These are phyloP conservation scores for Leptoxyphium fumago DNA, from an alignment of 2,329 filamentous ascomycete genomes.

Conservation along the genomic window DNA sequence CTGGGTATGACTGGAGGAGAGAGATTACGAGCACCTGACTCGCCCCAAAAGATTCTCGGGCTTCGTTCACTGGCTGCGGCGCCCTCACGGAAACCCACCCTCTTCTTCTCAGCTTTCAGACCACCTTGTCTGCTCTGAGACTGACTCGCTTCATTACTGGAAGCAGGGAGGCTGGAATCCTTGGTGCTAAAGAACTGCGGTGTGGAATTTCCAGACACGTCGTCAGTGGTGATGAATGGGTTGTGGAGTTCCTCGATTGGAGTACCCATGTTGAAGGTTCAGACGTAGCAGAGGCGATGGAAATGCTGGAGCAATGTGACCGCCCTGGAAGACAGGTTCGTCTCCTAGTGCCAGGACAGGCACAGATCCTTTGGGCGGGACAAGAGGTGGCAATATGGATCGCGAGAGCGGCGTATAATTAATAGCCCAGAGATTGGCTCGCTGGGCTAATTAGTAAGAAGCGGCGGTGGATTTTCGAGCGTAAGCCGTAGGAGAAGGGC, in stretches of 20 bases:
- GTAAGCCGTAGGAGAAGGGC: too few species aligned
- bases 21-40: neutral
- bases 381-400: too few species aligned
- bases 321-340: too few species aligned
- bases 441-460: too few species aligned
- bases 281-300: too few species aligned
- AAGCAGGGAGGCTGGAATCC: neutral
- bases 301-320: too few species aligned
- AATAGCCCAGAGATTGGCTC: too few species aligned
- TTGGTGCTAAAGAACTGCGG: neutral
- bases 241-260: neutral
- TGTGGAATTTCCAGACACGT: neutral
- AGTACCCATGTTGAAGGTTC: neutral
- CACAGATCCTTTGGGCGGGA: too few species aligned
- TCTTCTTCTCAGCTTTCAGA: slow-evolving; percentile 1
- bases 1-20: neutral
- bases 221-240: neutral
- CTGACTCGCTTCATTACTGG: neutral
- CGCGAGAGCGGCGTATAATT: too few species aligned
- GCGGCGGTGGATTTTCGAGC: too few species aligned
- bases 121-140: neutral
- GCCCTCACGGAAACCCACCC: neutral
- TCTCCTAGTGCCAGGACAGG: too few species aligned
- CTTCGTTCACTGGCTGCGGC: neutral
- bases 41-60: neutral